phyloP scores from a whole-genome alignment of 768 basidiomycete genomes.

The Lentinula aciculospora region DNA sequence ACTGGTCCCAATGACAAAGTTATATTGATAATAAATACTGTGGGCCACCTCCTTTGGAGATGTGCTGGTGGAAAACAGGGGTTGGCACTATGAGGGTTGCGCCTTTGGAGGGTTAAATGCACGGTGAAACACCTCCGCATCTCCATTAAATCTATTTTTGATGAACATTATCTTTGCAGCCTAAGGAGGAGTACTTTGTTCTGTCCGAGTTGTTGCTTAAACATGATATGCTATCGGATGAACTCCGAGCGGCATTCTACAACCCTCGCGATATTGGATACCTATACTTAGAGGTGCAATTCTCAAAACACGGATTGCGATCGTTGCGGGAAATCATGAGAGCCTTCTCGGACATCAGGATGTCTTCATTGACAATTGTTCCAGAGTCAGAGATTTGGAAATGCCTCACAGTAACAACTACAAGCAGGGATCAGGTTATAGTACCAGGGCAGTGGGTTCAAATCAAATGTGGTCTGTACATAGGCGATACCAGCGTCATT shows the following conservation, averaged over 20 bases:
- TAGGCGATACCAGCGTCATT: not conserved
- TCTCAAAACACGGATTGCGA: not conserved
- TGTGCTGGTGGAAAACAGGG: too few relatives aligned
- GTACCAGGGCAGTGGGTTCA: not conserved
- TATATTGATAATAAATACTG: too few relatives aligned
- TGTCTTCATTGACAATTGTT: not conserved
- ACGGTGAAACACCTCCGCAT: not conserved
- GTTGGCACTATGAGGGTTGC: too few relatives aligned
- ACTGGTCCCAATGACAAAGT: too few relatives aligned
- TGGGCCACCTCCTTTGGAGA: too few relatives aligned
- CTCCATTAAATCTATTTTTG: not conserved
- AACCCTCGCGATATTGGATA: not conserved
- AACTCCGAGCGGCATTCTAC: not conserved
- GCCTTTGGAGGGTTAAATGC: conserved; percentile 1
- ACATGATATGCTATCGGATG: not conserved
- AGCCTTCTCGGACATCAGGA: not conserved
- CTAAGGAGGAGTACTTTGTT: not conserved
- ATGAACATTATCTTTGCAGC: not conserved
- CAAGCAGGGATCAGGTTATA: not conserved
- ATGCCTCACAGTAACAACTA: not conserved
- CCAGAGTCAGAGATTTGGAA: not conserved
- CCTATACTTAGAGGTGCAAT: not conserved
- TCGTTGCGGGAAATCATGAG: not conserved
- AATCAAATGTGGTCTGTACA: not conserved
- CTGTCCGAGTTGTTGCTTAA: not conserved